Base-by-base conservation (phyloP, 163 green algal species). In the Scenedesmus sp. region DNA sequence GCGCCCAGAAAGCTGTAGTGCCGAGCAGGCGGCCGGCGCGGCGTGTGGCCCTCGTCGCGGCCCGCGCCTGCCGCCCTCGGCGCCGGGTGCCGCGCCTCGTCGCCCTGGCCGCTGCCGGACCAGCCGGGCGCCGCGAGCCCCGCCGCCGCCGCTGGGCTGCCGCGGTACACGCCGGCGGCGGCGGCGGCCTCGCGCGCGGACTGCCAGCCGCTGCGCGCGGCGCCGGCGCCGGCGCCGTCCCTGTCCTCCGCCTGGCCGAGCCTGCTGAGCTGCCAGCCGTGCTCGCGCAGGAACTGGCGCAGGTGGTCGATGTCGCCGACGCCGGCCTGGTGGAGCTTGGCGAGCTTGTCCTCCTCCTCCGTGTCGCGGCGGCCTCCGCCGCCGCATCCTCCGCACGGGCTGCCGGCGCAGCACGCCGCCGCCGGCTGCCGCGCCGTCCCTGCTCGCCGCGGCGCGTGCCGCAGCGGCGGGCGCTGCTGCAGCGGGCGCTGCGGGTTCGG, bases 181-280 rank as follows among this genome's bases (percentile, higher is more conserved):
- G 40, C 1, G 30, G 40, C 1, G 9, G 65, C 65, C 0, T 37
- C 30, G 30, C 30, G 65, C 18, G 65, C 65, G 40, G 65, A 5
- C 30, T 76, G 65, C 65, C 65, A 76, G 30, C 65, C 65, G 65
- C 65, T 18, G 56, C 56, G 56, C 13, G 51, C 51, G 10, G 46
- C 46, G 3, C 20, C 56, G 6, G 56, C 24, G 15, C 20, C 43
- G 33, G 35, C 70, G 20, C 6, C 53, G 18, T 86, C 73, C 42
- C 53, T 51, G 24, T 88, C 56, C 40, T 81, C 59, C 42, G 61
- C 65, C 16, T 89, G 49, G 7, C 65, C 83, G 22, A 92, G 79
- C 46, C 88, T 78, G 68, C 82, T 92, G 61, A 92, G 81, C 81
- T 89, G 81, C 81, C 81, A 92, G 35, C 88, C 88, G 59, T 92